These are phyloP conservation scores for Naegleria fowleri DNA, from an alignment of 208 protist species.

Conservation along the genomic window DNA sequence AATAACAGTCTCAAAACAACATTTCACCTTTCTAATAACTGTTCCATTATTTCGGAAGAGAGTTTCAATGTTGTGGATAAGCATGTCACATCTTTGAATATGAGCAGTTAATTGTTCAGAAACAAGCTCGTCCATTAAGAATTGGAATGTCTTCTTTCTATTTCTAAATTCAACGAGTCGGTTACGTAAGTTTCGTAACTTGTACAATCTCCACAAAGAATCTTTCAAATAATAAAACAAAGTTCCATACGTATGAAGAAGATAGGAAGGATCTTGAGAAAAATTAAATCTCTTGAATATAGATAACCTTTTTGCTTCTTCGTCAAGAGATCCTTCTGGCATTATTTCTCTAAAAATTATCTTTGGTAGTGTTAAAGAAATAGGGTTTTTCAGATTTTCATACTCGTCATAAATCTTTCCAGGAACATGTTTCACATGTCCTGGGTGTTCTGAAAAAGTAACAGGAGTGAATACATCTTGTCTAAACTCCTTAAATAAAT, in stretches of 20 bases:
- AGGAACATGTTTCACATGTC: background rate
- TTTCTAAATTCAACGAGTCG: background rate
- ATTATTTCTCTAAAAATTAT: background rate
- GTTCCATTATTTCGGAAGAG: background rate
- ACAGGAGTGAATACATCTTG: background rate
- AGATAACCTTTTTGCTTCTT: background rate
- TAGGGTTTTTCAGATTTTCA: background rate
- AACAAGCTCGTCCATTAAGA: background rate
- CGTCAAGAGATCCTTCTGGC: background rate
- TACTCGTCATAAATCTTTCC: background rate
- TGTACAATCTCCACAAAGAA: background rate
- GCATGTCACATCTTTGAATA: background rate
- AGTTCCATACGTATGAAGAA: background rate
- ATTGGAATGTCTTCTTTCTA: background rate
- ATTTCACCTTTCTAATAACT: background rate
- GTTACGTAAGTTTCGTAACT: background rate
- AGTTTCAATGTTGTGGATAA: background rate
- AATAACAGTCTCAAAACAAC: background rate
- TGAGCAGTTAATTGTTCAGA: background rate
- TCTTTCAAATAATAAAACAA: background rate
- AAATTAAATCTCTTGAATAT: background rate
- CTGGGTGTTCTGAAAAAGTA: background rate
- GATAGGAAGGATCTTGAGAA: background rate
- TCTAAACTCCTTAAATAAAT: conserved; percentile 49
- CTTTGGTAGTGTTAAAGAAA: background rate